These are phyloP conservation scores for Hura crepitans DNA, from an alignment of 441 rosid genomes.

Conservation along the genomic window DNA sequence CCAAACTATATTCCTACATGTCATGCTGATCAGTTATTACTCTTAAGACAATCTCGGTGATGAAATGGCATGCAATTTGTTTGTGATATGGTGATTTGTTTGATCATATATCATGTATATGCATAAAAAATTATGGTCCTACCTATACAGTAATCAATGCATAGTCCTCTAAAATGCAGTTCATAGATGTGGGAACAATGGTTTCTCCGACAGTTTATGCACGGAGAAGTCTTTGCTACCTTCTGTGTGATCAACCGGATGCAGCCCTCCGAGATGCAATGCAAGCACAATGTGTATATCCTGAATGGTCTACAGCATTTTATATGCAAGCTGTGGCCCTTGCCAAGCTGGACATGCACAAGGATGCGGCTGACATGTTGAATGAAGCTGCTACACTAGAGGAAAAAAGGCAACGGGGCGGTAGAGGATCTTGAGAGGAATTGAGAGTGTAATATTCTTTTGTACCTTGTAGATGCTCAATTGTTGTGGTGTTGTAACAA, in stretches of 20 bases:
- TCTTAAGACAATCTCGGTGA: not conserved
- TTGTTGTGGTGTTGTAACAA: constrained; percentile 26
- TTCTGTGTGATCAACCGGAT: constrained; percentile 79
- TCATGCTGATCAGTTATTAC: not conserved
- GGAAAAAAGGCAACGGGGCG: constrained; percentile 70
- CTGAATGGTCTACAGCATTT: constrained; percentile 97
- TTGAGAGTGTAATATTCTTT: constrained; percentile 22
- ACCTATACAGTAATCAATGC: not conserved
- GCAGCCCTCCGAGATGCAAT: constrained; percentile 93
- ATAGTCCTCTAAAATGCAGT: constrained; percentile 36
- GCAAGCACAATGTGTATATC: constrained; percentile 93
- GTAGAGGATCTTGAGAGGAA: constrained; percentile 43
- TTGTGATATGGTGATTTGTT: not conserved
- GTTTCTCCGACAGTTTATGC: constrained; percentile 88
- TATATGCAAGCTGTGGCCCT: constrained; percentile 96
- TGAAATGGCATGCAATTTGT: not conserved
- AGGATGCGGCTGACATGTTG: constrained; percentile 93
- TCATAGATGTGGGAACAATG: constrained; percentile 84
- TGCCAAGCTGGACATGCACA: constrained; percentile 87
- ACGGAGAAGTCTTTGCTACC: constrained; percentile 80
- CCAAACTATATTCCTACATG: too few species aligned
- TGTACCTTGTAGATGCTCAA: constrained; percentile 18
- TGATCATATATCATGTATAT: not conserved
- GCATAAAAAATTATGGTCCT: not conserved
- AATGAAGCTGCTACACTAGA: constrained; percentile 85